These are phyloP conservation scores for Candida ortonii DNA, from an alignment of 805 yeast species.

Conservation along the genomic window DNA sequence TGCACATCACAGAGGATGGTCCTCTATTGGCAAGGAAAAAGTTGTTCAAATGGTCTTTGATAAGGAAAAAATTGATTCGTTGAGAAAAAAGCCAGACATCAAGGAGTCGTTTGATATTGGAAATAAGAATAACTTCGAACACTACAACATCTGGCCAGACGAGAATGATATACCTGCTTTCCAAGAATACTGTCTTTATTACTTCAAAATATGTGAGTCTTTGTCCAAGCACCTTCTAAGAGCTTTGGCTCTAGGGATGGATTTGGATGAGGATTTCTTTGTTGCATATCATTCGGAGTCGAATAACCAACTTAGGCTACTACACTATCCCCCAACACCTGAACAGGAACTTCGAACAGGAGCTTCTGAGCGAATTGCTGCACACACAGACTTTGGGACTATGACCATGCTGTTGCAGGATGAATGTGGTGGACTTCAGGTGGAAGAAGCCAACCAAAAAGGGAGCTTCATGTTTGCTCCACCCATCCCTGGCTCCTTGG, in stretches of 20 bases:
- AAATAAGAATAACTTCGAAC: conserved; percentile 19
- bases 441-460: conserved; percentile 29
- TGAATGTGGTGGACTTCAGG: conserved; percentile 38
- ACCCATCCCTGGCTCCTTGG: conserved; percentile 30
- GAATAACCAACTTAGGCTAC: conserved; percentile 30
- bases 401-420: conserved; percentile 37
- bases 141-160: conserved; percentile 26
- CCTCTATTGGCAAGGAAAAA: conserved; percentile 24
- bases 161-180: conserved; percentile 28
- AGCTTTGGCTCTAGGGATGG: conserved; percentile 32
- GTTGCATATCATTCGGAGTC: conserved; percentile 25
- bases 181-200: conserved; percentile 22
- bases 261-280: conserved; percentile 28
- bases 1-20: conserved; percentile 28
- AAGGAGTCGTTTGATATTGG: conserved; percentile 36
- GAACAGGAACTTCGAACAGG: conserved; percentile 27
- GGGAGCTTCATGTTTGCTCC: conserved; percentile 33
- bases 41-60: conserved; percentile 25
- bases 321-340: conserved; percentile 34
- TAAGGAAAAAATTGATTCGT: conserved; percentile 12
- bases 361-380: conserved; percentile 36
- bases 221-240: conserved; percentile 28
- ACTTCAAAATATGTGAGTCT: conserved; percentile 17
- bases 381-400: conserved; percentile 39
- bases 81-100: conserved; percentile 27